Evolutionary conservation across 2,329 filamentous ascomycete species (phyloP).

Genomic region (Aschersonia sp.): DNA sequence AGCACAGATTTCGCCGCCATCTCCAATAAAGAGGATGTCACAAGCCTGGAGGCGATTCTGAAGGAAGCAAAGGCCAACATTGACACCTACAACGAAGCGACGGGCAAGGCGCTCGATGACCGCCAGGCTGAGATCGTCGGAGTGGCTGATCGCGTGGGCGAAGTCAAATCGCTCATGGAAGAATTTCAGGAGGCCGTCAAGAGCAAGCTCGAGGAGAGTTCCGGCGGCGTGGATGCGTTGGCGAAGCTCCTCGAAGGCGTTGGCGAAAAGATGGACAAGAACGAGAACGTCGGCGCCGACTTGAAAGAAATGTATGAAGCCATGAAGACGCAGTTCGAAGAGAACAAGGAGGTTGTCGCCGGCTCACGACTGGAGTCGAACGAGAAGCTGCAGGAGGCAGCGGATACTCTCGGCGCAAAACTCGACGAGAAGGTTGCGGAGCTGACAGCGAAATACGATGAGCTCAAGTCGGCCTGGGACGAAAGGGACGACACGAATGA

Average conservation of each 20-base stretch:
- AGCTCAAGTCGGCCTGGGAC: conserved; percentile 61
- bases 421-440: conserved; percentile 56
- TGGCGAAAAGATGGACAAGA: conserved; percentile 45
- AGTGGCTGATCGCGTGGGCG: conserved; percentile 62
- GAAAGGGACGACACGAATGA: conserved; percentile 61
- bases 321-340: conserved; percentile 77
- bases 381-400: conserved; percentile 52
- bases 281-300: conserved; percentile 42
- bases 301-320: conserved; percentile 59
- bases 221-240: conserved; percentile 56
- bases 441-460: conserved; percentile 76
- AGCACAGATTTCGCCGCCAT: conserved; percentile 56
- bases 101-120: conserved; percentile 67
- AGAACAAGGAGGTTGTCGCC: conserved; percentile 65
- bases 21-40: conserved; percentile 61
- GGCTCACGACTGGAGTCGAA: conserved; percentile 73
- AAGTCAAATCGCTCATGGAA: conserved; percentile 63
- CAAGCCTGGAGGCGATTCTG: conserved; percentile 48
- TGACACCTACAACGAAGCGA: conserved; percentile 55
- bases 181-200: conserved; percentile 67
- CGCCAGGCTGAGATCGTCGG: conserved; percentile 71
- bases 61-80: conserved; percentile 57
- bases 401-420: conserved; percentile 37
- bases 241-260: conserved; percentile 55
- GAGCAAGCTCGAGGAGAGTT: conserved; percentile 61